Evolutionary conservation across 129 eudicot genomes (phyloP), one percentile per base, ranked within the genome.

Genomic region (Saussurea involucrata): DNA sequence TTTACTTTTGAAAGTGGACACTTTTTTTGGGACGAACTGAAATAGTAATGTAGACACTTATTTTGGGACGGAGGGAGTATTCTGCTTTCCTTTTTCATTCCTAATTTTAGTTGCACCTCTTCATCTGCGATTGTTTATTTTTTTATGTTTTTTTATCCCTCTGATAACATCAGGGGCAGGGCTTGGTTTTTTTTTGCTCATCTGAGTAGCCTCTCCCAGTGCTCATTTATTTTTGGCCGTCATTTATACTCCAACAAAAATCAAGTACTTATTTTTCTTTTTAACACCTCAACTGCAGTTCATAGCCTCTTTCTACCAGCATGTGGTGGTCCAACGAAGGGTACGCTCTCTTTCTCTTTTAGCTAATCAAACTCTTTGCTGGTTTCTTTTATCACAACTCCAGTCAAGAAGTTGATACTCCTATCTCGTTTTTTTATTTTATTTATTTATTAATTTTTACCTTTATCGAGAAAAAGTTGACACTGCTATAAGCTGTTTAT

Each of bases 251-350:
- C 65, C 60, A 18, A 63, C 6, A 61, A 55, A 27, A 24, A 67
- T 61, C 2, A 28, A 63, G 71, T 66, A 74, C 72, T 80, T 8
- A 74, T 66, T 20, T 63, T 57, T 66, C 24, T 46, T 24, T 71
- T 6, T 63, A 36, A 73, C 53, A 44, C 72, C 36, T 60, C 8
- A 32, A 53, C 64, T 88, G 90, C 96, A 93, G 98, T 93, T 93
- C 78, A 86, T 89, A 89, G 97, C 98, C 76, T 90, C 98, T 36
- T 94, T 94, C 83, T 94, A 87, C 79, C 98, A 94, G 61, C 98
- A 94, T 58, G 93, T 87, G 88, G 98, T 91, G 22, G 97, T 94
- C 74, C 98, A 94, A 86, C 82, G 98, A 82, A 88, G 89, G 95
- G 98, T 93, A 86, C 72, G 20, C 64, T 32, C 84, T 86, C 82